phyloP scores from a whole-genome alignment of 345 rosid species.

The Sapria himalayana region DNA sequence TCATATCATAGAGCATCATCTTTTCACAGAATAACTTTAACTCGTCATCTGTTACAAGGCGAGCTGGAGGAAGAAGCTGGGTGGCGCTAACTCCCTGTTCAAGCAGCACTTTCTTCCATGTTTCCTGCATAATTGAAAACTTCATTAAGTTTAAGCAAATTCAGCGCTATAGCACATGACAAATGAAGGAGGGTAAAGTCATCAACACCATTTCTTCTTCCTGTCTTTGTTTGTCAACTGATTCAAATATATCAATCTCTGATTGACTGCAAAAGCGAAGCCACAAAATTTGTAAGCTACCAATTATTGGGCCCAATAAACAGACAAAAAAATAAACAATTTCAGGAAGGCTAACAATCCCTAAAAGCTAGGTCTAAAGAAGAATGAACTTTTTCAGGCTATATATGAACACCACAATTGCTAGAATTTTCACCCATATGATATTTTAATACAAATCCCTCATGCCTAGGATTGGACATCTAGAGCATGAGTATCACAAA shows the following conservation, averaged over 20 bases:
- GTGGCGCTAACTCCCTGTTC: slow-evolving; percentile 23
- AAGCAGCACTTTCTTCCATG: slow-evolving; percentile 38
- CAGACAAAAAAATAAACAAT: too few species aligned
- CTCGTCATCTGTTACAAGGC: slow-evolving; percentile 77
- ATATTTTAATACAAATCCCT: too few species aligned
- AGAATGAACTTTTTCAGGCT: too few species aligned
- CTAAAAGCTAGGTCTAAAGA: too few species aligned
- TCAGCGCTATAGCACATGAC: not conserved
- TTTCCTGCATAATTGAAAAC: slow-evolving; percentile 25
- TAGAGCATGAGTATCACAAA: too few species aligned
- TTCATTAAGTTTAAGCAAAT: not conserved
- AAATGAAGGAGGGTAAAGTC: slow-evolving; percentile 1
- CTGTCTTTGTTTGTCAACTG: slow-evolving; percentile 47
- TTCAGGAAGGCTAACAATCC: too few species aligned
- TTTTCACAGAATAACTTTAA: slow-evolving; percentile 42
- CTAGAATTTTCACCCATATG: too few species aligned
- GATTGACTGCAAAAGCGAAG: slow-evolving; percentile 35
- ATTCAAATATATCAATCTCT: slow-evolving; percentile 80
- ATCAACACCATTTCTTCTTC: slow-evolving; percentile 54
- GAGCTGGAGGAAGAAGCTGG: slow-evolving; percentile 38
- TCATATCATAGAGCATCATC: slow-evolving; percentile 49
- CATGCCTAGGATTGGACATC: too few species aligned
- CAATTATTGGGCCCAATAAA: too few species aligned
- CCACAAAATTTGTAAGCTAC: too few species aligned
- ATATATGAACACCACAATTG: too few species aligned